A percentile compares a stretch with the other conserved stretches of the same genome.
Conservation (phyloP, 495 filamentous ascomycete genomes). For the Penicillium cataractarum region DNA sequence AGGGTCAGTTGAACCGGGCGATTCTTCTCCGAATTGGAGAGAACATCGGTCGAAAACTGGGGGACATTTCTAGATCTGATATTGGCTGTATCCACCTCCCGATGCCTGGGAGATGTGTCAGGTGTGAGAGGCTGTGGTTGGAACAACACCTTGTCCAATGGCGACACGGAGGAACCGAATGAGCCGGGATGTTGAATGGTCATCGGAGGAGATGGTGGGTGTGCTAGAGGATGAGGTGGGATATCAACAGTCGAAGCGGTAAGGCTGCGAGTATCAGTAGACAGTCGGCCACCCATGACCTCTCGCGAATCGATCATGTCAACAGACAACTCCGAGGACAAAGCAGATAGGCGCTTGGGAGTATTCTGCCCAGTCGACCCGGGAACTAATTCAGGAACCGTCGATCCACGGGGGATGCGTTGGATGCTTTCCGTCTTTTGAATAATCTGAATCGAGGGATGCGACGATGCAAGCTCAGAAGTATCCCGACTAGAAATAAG, state of each 20-base stretch:
- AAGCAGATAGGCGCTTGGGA: constrained; percentile 59
- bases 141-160: constrained; percentile 44
- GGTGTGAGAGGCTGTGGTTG: constrained; percentile 54
- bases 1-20: constrained; percentile 17
- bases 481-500: constrained; percentile 33
- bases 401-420: constrained; percentile 52
- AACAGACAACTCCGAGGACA: constrained; percentile 80
- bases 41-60: constrained; percentile 43
- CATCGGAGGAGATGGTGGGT: constrained; percentile 79
- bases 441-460: constrained; percentile 57
- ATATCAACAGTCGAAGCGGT: constrained; percentile 54
- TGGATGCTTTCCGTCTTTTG: constrained; percentile 61
- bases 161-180: constrained; percentile 40
- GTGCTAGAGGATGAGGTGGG: constrained; percentile 67
- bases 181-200: constrained; percentile 66
- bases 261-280: constrained; percentile 37
- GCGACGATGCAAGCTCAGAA: constrained; percentile 44
- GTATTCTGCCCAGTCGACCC: constrained; percentile 17
- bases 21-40: constrained; percentile 42
- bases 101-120: constrained; percentile 51
- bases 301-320: constrained; percentile 60
- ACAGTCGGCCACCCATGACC: constrained; percentile 41
- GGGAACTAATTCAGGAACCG: constrained; percentile 40
- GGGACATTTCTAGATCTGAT: constrained; percentile 32
- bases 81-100: constrained; percentile 19